These are phyloP conservation scores for Kwoniella bestiolae DNA, from an alignment of 768 basidiomycete genomes.

Conservation along the genomic window DNA sequence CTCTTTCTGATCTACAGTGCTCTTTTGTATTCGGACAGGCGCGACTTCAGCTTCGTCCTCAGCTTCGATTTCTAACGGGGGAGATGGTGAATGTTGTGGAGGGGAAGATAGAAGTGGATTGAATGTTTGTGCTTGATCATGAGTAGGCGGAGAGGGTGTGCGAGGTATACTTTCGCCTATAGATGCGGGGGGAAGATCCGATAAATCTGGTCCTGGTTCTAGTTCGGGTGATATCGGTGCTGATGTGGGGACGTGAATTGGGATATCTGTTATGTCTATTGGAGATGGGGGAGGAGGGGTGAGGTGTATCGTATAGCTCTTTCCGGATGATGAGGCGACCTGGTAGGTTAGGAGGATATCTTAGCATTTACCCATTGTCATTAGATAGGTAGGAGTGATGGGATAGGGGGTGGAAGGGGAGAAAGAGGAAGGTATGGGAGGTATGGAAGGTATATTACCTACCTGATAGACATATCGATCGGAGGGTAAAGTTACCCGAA, in stretches of 20 bases:
- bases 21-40: no score
- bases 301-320: constrained; percentile 42
- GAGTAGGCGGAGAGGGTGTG: constrained; percentile 11
- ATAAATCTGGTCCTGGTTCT: background rate
- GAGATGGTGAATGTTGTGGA: background rate
- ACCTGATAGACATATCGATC: constrained; percentile 43
- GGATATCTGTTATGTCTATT: background rate
- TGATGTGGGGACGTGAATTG: background rate
- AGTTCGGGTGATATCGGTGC: background rate
- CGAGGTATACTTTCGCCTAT: background rate
- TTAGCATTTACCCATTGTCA: no score
- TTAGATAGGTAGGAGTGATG: no score
- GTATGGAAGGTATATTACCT: no score
- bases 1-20: background rate
- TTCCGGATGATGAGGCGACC: constrained; percentile 44
- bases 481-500: constrained; percentile 28
- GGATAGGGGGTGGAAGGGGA: background rate
- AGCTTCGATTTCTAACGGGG: background rate
- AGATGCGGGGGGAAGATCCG: background rate
- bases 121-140: background rate
- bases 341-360: background rate
- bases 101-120: constrained; percentile 6
- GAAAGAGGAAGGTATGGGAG: background rate
- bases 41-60: background rate
- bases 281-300: constrained; percentile 12